Conservation (phyloP, 148 eudicot genomes). For the Salicornia ramosissima region DNA sequence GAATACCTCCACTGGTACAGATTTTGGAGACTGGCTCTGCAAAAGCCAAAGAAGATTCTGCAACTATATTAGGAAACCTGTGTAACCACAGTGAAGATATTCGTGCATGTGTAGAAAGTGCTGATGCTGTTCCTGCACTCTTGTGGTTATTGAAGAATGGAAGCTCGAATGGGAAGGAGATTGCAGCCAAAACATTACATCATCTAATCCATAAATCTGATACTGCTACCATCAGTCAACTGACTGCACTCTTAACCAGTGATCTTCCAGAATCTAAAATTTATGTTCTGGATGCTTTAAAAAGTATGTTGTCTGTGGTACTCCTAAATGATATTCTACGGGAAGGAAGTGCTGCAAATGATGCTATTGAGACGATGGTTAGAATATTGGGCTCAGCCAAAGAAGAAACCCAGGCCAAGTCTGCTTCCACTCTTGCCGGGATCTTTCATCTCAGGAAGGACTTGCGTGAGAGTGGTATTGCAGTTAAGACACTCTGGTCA, state of each 20-base stretch:
- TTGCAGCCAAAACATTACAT: constrained; percentile 90
- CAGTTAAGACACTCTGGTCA: constrained; percentile 63
- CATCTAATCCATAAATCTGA: constrained; percentile 97
- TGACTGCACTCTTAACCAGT: constrained; percentile 83
- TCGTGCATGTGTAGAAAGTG: constrained; percentile 98
- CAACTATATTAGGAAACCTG: constrained; percentile 88
- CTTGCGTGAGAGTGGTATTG: constrained; percentile 75
- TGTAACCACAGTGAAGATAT: constrained; percentile 99
- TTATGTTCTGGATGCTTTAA: constrained; percentile 86
- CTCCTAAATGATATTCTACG: constrained; percentile 72
- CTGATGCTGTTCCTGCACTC: constrained; percentile 98
- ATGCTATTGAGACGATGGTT: constrained; percentile 87
- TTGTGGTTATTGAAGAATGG: constrained; percentile 96
- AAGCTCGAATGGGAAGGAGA: constrained; percentile 87
- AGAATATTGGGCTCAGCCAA: constrained; percentile 66
- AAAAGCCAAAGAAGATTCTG: constrained; percentile 98
- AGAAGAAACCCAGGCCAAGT: constrained; percentile 92
- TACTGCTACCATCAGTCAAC: constrained; percentile 93
- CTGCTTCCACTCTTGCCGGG: constrained; percentile 86
- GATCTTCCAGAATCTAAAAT: constrained; percentile 95
- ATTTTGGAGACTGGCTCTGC: constrained; percentile 96
- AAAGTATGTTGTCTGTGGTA: constrained; percentile 79
- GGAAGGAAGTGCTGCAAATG: constrained; percentile 96
- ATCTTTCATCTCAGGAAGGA: constrained; percentile 82
- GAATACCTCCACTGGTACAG: constrained; percentile 98